Evolutionary conservation across 2,329 filamentous ascomycete genomes (phyloP).

Genomic region (Xylariomycetidae sp.): DNA sequence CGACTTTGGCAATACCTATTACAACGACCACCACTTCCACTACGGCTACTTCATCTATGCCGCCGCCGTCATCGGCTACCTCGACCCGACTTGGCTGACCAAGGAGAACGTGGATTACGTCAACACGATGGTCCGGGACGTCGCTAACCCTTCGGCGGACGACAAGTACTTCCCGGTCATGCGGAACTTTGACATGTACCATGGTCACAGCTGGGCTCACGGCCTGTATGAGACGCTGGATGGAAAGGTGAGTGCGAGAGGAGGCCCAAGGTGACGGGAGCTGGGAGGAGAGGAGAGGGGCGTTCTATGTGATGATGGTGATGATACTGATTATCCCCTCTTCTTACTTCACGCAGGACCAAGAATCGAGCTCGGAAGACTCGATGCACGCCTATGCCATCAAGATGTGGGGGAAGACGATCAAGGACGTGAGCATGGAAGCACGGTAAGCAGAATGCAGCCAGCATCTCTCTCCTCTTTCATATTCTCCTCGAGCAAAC

Average conservation of each 20-base stretch:
- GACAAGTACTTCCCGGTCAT: slow-evolving; percentile 79
- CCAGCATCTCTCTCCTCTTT: no score
- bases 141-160: slow-evolving; percentile 66
- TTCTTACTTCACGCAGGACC: slow-evolving; percentile 46
- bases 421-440: slow-evolving; percentile 74
- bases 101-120: slow-evolving; percentile 71
- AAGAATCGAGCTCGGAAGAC: slow-evolving; percentile 89
- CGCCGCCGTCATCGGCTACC: slow-evolving; percentile 73
- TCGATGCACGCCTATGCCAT: slow-evolving; percentile 80
- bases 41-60: slow-evolving; percentile 89
- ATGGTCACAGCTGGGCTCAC: slow-evolving; percentile 92
- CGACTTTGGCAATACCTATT: slow-evolving; percentile 89
- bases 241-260: slow-evolving; percentile 52
- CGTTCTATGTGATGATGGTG: no score
- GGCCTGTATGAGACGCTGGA: slow-evolving; percentile 66
- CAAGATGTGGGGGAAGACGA: slow-evolving; percentile 88
- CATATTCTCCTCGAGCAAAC: no score
- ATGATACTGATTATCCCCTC: no score
- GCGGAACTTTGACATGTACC: slow-evolving; percentile 87
- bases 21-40: slow-evolving; percentile 73
- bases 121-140: slow-evolving; percentile 77
- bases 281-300: background rate
- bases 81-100: slow-evolving; percentile 71
- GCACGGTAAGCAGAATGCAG: slow-evolving; percentile 62
- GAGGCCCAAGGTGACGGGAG: slow-evolving; percentile 2